Evolutionary conservation across 768 basidiomycete species (phyloP).

Genomic region (Gymnopilus dilepis): DNA sequence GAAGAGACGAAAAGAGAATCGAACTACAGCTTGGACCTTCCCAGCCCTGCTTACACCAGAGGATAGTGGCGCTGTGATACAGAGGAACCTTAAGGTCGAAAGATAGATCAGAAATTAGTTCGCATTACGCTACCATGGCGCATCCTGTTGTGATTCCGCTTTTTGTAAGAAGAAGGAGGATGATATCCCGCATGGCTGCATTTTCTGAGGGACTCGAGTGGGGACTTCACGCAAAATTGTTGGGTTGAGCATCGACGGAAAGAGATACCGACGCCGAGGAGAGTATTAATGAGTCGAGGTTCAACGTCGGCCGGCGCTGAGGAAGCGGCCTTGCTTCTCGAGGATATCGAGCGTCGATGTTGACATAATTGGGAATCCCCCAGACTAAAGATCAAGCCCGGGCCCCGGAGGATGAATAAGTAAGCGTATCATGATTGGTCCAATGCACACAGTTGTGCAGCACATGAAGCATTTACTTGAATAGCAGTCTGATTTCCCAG

Average conservation of each 20-base stretch:
- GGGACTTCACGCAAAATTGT: not conserved
- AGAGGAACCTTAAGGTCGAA: not conserved
- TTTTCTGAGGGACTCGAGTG: not conserved
- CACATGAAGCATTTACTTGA: slow-evolving; percentile 18
- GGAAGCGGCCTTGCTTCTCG: slow-evolving; percentile 23
- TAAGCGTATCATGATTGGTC: slow-evolving; percentile 21
- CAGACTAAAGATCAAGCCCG: slow-evolving; percentile 16
- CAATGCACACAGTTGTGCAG: slow-evolving; percentile 10
- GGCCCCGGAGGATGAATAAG: slow-evolving; percentile 18
- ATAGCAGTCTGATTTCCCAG: slow-evolving; percentile 20
- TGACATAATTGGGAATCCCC: slow-evolving; percentile 17
- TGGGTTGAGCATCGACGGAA: not conserved
- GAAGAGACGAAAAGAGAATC: not conserved
- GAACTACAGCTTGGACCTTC: slow-evolving; percentile 1
- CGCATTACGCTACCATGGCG: slow-evolving; percentile 1
- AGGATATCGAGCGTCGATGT: slow-evolving; percentile 26
- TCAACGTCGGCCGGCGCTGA: slow-evolving; percentile 12
- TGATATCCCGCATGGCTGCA: no score
- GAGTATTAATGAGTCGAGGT: not conserved
- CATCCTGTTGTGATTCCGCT: not conserved
- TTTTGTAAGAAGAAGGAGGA: not conserved
- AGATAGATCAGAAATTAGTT: not conserved
- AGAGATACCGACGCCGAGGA: not conserved
- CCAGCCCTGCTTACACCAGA: not conserved
- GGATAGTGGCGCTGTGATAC: not conserved